Base-by-base conservation (phyloP, 495 filamentous ascomycete species). In the Neurospora cerealis region DNA sequence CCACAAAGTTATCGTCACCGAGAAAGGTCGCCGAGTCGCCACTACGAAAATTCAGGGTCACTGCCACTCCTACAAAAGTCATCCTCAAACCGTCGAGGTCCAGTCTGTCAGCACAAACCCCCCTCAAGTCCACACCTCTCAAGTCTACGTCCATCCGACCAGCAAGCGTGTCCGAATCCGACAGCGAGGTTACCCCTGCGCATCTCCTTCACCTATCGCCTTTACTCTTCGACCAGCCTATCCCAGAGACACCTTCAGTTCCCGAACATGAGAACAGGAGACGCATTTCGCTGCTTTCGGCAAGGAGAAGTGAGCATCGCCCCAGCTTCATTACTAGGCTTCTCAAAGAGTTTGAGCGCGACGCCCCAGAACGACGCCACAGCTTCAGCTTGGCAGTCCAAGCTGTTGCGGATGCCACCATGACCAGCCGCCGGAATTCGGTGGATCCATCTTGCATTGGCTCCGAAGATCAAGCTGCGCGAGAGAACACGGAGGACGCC, bases 201-300 rank as follows among this genome's bases (percentile, higher is more conserved):
- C 39, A 41, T 41, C 8, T 46, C 1, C 19, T 66, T n/a, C 73
- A 78, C n/a, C 46, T 60, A n/a, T 46, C 74, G 13, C 77, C 80
- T 21, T 74, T 81, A 24, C 11, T 81, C 7, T 82, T 82, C 69
- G 80, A 82, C 21, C 78, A 79, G 39, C 81, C 81, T 1, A 71
- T 38, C 28, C 73, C 73, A 6, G 76, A 78, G 1, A 19, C 37
- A 1, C 48, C 48, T 7, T 42, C 54, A 10, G 79, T 77, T 37
- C 73, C 81, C 4, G 21, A 77, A 28, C 71, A 82, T 28, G 81
- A 82, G 73, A 46, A 77, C 15, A 73, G 72, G 36, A 72, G 81
- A 69, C 77, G 80, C 15, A 38, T 74, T 8, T 81, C 81, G 7
- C 73, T 82, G 0, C 75, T 78, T 4, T 72, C 73, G 11, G 80